Evolutionary conservation across 1,284 basidiomycete genomes (phyloP), one percentile per base, ranked within the genome.

Genomic region (Trichosporon faecale): DNA sequence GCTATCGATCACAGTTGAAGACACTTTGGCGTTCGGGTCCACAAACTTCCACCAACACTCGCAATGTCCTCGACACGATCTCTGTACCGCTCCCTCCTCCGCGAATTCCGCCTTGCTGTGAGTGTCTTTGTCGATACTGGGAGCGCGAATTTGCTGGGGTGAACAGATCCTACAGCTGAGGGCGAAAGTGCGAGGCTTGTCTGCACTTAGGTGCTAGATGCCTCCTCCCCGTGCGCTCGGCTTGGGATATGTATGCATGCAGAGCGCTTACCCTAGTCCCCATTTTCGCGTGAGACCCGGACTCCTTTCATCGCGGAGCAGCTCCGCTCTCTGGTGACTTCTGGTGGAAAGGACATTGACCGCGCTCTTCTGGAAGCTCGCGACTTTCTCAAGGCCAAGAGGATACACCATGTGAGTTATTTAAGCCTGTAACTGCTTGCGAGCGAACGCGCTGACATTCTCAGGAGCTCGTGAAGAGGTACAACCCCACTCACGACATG

Each of bases 401-500:
- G 87, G 69, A 84, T 86, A 76, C 84, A 89, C 79, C 85, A 86
- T 74, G 89, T 89, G 74, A 75, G 86, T 80, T 1, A 25, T n/a
- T n/a, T n/a, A n/a, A n/a, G n/a, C n/a, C n/a, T n/a, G n/a, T n/a
- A n/a, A n/a, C n/a, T n/a, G n/a, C n/a, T n/a, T n/a, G n/a, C n/a
- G n/a, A n/a, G n/a, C 18, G 40, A 27, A 52, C 6, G n/a, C 14
- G 23, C 64, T 65, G 27, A 64, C 66, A 52, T 16, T 9, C 18
- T 3, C 70, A 94, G 92, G 85, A 85, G 23, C 84, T 94, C 52
- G 82, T 95, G 69, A 90, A 91, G 71, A 86, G 92, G 69, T 97
- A 97, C 85, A 95, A 95, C 80, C 94, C 95, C 0, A 84, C 91
- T 12, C 84, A 90, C 65, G 91, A 91, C 76, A 87, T 95, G 76